Evolutionary conservation across 116 monocot genomes (phyloP).

Genomic region (Trichopus zeylanicus): DNA sequence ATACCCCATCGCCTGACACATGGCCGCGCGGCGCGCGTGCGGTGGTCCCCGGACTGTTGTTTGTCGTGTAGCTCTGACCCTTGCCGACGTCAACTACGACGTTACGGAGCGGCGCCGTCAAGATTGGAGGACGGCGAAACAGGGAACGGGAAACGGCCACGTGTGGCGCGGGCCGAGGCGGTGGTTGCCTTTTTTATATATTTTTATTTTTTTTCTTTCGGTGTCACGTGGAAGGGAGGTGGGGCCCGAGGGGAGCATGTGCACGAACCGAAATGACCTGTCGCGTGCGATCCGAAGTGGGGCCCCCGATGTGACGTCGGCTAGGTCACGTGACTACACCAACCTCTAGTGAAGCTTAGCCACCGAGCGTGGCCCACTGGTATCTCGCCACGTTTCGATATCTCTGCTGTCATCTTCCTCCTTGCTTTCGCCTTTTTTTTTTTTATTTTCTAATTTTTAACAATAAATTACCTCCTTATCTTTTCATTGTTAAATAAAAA

Average conservation of each 20-base stretch:
- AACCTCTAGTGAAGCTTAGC: not conserved
- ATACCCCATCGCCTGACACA: not conserved
- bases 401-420: not conserved
- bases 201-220: not conserved
- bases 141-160: not conserved
- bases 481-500: too few species aligned
- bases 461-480: too few species aligned
- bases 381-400: not conserved
- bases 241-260: not conserved
- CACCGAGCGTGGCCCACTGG: not conserved
- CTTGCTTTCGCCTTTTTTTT: too few species aligned
- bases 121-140: not conserved
- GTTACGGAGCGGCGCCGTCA: not conserved
- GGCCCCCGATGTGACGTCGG: not conserved
- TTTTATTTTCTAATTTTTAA: too few species aligned
- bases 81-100: not conserved
- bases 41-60: not conserved
- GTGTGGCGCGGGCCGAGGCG: constrained; percentile 1
- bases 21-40: not conserved
- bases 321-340: not conserved
- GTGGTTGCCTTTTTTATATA: too few species aligned
- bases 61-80: not conserved
- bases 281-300: not conserved
- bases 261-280: not conserved
- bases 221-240: not conserved